Conservation (phyloP, 169 alveolate species). For the Eimeria falciformis region DNA sequence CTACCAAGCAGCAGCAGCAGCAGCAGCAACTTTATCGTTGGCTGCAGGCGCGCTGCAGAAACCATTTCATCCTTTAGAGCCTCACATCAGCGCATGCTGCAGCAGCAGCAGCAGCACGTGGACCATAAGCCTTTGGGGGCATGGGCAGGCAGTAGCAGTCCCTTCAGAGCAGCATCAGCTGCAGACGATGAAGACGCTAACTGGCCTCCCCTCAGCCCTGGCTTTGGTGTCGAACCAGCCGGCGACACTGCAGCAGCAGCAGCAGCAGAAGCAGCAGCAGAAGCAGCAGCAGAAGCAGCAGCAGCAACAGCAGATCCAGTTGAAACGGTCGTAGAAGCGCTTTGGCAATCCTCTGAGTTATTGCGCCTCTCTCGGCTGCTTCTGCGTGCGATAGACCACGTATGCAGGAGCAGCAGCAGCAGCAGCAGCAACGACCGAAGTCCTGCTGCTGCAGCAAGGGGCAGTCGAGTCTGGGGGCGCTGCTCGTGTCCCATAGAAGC, state of each 20-base stretch:
- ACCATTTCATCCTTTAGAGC: neutral
- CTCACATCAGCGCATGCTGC: neutral
- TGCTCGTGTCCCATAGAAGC: neutral
- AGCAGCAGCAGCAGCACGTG: slow-evolving; percentile 4
- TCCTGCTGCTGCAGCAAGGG: slow-evolving; percentile 21
- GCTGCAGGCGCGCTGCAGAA: neutral
- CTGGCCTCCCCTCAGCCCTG: slow-evolving; percentile 8
- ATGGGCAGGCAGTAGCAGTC: slow-evolving; percentile 16
- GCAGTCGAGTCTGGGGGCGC: neutral
- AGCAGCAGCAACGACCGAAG: slow-evolving; percentile 13
- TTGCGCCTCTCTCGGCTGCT: slow-evolving; percentile 16
- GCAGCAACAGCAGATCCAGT: slow-evolving; percentile 3
- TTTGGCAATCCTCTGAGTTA: neutral
- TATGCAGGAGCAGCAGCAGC: slow-evolving; percentile 24
- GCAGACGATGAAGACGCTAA: neutral
- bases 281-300: neutral
- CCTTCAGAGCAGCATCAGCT: slow-evolving; percentile 8
- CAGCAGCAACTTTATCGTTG: slow-evolving; percentile 6
- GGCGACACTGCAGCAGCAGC: slow-evolving; percentile 3
- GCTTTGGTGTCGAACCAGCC: neutral
- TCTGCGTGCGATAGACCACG: neutral
- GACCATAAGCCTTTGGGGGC: neutral
- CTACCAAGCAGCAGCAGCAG: slow-evolving; percentile 48
- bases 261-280: slow-evolving; percentile 24
- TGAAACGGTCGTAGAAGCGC: neutral